These are phyloP conservation scores for Sporisorium sorghi DNA, from an alignment of 1,284 basidiomycete species.

Conservation along the genomic window DNA sequence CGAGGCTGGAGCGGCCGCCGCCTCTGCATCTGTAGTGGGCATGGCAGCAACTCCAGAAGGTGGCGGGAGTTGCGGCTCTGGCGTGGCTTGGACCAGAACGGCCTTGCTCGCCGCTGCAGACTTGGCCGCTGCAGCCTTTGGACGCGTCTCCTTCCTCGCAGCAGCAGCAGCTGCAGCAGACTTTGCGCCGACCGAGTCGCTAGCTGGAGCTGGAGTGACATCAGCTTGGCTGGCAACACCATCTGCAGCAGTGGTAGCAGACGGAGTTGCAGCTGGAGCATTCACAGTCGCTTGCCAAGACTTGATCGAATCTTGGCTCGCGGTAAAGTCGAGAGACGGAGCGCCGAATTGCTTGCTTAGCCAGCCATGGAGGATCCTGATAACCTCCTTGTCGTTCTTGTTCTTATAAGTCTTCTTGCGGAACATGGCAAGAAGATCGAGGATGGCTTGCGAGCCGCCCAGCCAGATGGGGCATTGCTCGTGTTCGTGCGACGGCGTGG, in stretches of 20 bases:
- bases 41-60: constrained; percentile 29
- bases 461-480: constrained; percentile 27
- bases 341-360: constrained; percentile 22
- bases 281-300: constrained; percentile 4
- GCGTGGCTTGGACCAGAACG: constrained; percentile 6
- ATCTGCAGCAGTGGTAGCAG: not conserved
- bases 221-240: not conserved
- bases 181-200: not conserved
- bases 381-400: constrained; percentile 28
- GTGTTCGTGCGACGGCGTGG: constrained; percentile 17
- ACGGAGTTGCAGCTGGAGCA: not conserved
- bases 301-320: constrained; percentile 13
- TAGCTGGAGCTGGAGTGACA: not conserved
- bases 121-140: constrained; percentile 16
- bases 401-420: constrained; percentile 25
- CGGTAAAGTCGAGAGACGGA: not conserved
- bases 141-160: constrained; percentile 1
- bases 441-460: constrained; percentile 30
- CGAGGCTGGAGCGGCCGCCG: constrained; percentile 1
- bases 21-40: not conserved
- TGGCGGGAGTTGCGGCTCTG: constrained; percentile 25
- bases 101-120: constrained; percentile 10
- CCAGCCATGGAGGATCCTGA: constrained; percentile 14
- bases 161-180: not conserved
- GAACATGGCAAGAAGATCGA: constrained; percentile 26